phyloP scores from a whole-genome alignment of 192 early-diverging fungal species.

The Cetraspora pellucida region DNA sequence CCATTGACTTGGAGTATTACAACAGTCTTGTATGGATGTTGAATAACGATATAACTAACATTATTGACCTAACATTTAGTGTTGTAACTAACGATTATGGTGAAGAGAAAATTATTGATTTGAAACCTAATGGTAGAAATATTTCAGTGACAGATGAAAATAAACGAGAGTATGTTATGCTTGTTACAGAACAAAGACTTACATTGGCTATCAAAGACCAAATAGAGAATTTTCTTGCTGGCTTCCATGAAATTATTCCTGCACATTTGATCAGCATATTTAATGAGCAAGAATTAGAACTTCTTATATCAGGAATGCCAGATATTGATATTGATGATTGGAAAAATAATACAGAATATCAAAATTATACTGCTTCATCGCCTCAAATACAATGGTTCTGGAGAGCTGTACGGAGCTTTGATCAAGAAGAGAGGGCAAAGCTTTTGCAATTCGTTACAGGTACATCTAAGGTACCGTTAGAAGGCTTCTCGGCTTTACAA shows the following conservation, averaged over 20 bases:
- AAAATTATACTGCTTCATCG: constrained; percentile 81
- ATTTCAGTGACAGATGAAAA: constrained; percentile 93
- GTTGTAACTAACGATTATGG: constrained; percentile 95
- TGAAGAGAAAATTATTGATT: constrained; percentile 77
- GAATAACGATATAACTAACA: constrained; percentile 93
- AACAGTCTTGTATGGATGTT: constrained; percentile 98
- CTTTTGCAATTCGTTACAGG: constrained; percentile 97
- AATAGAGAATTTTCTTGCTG: constrained; percentile 88
- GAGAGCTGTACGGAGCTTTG: constrained; percentile 95
- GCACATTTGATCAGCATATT: constrained; percentile 92
- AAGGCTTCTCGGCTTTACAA: constrained; percentile 91
- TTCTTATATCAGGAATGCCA: constrained; percentile 96
- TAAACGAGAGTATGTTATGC: constrained; percentile 94
- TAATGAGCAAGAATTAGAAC: constrained; percentile 98
- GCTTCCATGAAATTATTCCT: constrained; percentile 97
- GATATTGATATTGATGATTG: constrained; percentile 99
- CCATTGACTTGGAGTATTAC: constrained; percentile 95
- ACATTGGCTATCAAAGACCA: constrained; percentile 92
- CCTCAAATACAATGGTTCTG: constrained; percentile 99
- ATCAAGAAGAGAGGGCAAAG: constrained; percentile 97
- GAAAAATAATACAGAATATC: constrained; percentile 98
- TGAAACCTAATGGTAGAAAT: constrained; percentile 86
- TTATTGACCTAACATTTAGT: constrained; percentile 94
- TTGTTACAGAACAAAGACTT: constrained; percentile 91
- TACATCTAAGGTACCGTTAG: constrained; percentile 96